Base-by-base conservation (phyloP, 768 basidiomycete species). In the Lactifluus volemus region DNA sequence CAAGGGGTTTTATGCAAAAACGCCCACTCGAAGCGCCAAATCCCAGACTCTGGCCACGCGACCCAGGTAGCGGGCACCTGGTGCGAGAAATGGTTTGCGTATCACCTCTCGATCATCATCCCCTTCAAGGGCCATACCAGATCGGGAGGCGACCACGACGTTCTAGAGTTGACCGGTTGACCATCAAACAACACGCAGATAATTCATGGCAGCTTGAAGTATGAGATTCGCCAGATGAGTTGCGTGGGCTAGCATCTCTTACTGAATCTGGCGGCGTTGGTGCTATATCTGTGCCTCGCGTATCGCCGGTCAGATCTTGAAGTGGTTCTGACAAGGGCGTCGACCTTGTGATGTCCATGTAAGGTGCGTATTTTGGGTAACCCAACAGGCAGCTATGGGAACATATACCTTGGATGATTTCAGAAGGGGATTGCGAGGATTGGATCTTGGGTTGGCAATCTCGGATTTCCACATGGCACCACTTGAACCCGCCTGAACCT, bases 1-100 rank as follows among this genome's bases (percentile, higher is more conserved):
- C 39, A 56, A 61, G 36, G 54, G 56, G 51, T 36, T 53, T 60
- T 69, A 65, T 69, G 66, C 62, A 41, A 4, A 48, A n/a, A 56
- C 19, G 61, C 68, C 68, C 67, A 63, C 69, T 68, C 32, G 53
- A 52, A 49, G 56, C 42, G 53, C 39, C 38, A 34, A 3, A 1
- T 21, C 30, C 63, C 53, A 34, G 6, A 4, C 29, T 17, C 17
- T 39, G 54, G 55, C 32, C 32, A 50, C 48, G 32, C 36, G 52
- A 48, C 50, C 53, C 39, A 41, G 21, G 10, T 15, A 42, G 6
- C 49, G 58, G 25, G 25, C 25, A 25, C 25, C 25, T 25, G 2
- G 25, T 25, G 62, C 44, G 44, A 42, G 32, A 29, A 15, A 49
- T 45, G 36, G 61, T n/a, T 6, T 47, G 45, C 21, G 21, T 25